Evolutionary conservation across 2,329 filamentous ascomycete genomes (phyloP), one percentile per base, ranked within the genome.

Genomic region (Claviceps purpurea): DNA sequence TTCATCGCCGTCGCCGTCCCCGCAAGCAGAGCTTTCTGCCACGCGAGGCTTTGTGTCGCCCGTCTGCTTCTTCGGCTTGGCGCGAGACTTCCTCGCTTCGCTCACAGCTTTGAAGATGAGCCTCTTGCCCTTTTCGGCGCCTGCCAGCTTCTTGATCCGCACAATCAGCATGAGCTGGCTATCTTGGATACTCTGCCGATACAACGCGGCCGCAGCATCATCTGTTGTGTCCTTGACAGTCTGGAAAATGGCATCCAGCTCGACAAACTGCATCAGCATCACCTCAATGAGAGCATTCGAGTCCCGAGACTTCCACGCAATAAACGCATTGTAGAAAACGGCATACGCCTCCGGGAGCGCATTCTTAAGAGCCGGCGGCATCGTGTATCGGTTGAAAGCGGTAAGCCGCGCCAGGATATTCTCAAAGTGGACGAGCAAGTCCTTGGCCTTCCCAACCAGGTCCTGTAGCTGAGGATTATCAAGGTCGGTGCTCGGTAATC

Each of bases 191-290:
- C 87, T 89, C 60, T 88, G 78, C 39, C 82, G 80, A 62, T 90
- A 91, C n/a, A 89, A 80, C 18, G 79, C 80, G 1, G 85, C 79
- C 2, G 89, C 86, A 16, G 82, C 79, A 41, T 84, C 81, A 47
- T 87, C 82, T 0, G 81, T 86, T 50, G 83, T 82, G 59, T 89
- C 82, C 64, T 89, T 89, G 63, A 93, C 85, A 2, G 84, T 87
- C 62, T 89, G 85, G 74, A 86, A 86, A 47, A 91, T 91, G 39
- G 84, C 84, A 61, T 93, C 87, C 2, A 93, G 76, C 62, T 89
- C 87, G 18, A 90, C 85, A 65, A 91, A 90, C 57, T 89, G 86
- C 61, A 87, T 77, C n/a, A 91, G 75, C 87, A 93, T 90, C 52
- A 88, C 84, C 60, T 90, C 85, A 50, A 91, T 81, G 4, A 93